Evolutionary conservation across 1,284 basidiomycete genomes (phyloP), one percentile per base, ranked within the genome.

Genomic region (Phlebopus sp.): DNA sequence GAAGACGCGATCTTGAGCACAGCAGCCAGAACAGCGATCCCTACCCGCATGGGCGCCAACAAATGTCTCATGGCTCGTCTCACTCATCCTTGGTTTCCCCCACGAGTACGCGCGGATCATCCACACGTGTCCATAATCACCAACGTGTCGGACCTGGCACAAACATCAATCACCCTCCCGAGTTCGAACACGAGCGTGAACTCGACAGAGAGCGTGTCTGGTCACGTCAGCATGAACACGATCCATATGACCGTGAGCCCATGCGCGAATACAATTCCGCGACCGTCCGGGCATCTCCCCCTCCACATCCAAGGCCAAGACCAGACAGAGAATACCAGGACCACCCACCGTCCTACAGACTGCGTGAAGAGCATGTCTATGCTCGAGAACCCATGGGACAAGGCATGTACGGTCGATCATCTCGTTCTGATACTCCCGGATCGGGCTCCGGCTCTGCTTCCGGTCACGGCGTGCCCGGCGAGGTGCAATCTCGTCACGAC

Each of bases 141-240:
- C 84, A 85, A 65, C 79, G 82, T 50, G 59, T 83, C 54, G 84
- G 81, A 4, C 82, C 82, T 37, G 81, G 74, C 6, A 73, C 79
- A 21, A 79, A 76, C 55, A 73, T 82, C 36, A 76, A 76, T 37
- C 69, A 76, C 50, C 42, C 8, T 8, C 27, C 53, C 17, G 74
- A 76, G 44, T 66, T 72, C 49, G 73, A 78, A 37, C 67, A 71
- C 46, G 71, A 74, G 42, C 69, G 70, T 50, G 72, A 77, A 47
- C 50, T 66, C 7, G 66, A 65, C 37, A 64, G 64, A 37, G 74
- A 77, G 25, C 68, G 69, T 44, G 72, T 78, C 53, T 69, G 71
- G 54, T 70, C 74, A 44, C 70, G 72, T 52, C 74, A 75, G 50
- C 70, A 73, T 31, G 76, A 80, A 44, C 72, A 72, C 39, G 73